phyloP scores from a whole-genome alignment of 2,329 filamentous ascomycete genomes.

The Penicillium sp. region DNA sequence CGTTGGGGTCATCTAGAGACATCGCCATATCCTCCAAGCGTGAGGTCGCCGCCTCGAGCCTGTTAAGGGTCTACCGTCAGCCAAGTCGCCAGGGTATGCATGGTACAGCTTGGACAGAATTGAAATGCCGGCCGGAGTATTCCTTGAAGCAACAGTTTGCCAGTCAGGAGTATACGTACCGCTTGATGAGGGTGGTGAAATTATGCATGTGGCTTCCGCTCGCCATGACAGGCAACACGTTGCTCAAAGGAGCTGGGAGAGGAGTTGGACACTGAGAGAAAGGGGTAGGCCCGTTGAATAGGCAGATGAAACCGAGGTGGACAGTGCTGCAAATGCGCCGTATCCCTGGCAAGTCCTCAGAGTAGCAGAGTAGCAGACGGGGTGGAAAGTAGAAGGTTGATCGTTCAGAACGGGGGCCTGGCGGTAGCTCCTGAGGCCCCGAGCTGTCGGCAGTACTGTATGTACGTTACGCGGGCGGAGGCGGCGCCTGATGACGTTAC shows the following conservation, averaged over 20 bases:
- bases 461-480: slow-evolving; percentile 8
- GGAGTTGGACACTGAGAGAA: neutral
- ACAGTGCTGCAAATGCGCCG: neutral
- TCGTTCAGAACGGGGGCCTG: slow-evolving; percentile 14
- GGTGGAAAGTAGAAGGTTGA: slow-evolving; percentile 10
- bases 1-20: slow-evolving; percentile 61
- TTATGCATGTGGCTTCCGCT: slow-evolving; percentile 86
- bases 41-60: slow-evolving; percentile 95
- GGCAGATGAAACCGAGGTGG: neutral
- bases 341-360: slow-evolving; percentile 1
- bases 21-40: slow-evolving; percentile 95
- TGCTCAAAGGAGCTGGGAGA: slow-evolving; percentile 16
- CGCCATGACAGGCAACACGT: slow-evolving; percentile 60
- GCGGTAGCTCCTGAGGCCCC: no score
- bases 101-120: slow-evolving; percentile 2
- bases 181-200: slow-evolving; percentile 95
- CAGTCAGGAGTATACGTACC: slow-evolving; percentile 62
- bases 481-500: slow-evolving; percentile 10
- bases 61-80: slow-evolving; percentile 60
- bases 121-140: neutral
- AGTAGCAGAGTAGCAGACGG: slow-evolving; percentile 7
- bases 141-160: neutral
- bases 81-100: neutral
- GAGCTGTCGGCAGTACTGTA: no score
- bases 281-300: neutral